A percentile compares a stretch with the other conserved stretches of the same genome.
Evolutionary conservation across 805 yeast species (phyloP).

Genomic region (Candida nitratophila): DNA sequence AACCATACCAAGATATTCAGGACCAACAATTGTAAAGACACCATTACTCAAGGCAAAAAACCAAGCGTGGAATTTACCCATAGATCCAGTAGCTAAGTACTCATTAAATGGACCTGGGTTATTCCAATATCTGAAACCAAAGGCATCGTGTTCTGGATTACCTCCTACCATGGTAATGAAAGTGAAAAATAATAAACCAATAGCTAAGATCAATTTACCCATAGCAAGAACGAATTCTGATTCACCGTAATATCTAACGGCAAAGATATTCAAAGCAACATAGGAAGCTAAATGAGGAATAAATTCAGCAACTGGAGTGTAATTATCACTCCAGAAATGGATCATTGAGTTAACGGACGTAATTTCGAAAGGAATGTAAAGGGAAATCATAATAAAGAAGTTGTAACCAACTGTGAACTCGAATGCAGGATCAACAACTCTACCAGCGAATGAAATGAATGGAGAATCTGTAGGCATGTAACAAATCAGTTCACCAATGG

Average conservation of each 20-base stretch:
- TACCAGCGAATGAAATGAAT: constrained; percentile 56
- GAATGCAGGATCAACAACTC: constrained; percentile 60
- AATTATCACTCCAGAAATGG: constrained; percentile 69
- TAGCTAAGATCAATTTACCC: constrained; percentile 59
- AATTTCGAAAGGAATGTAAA: constrained; percentile 68
- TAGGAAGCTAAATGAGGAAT: constrained; percentile 54
- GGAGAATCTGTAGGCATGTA: constrained; percentile 66
- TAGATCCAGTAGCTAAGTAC: constrained; percentile 39
- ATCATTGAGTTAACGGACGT: constrained; percentile 67
- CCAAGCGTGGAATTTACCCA: constrained; percentile 59
- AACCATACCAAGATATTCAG: constrained; percentile 35
- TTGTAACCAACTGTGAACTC: constrained; percentile 71
- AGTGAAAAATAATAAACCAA: constrained; percentile 62
- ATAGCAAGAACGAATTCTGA: constrained; percentile 68
- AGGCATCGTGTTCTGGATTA: constrained; percentile 57
- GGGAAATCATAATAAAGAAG: constrained; percentile 63
- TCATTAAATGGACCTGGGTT: constrained; percentile 39
- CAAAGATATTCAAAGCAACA: constrained; percentile 53
- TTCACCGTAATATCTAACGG: constrained; percentile 67
- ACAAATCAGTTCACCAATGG: constrained; percentile 72
- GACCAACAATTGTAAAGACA: constrained; percentile 32
- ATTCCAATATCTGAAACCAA: constrained; percentile 50
- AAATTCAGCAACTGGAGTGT: constrained; percentile 57
- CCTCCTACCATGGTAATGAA: constrained; percentile 76
- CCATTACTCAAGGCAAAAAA: constrained; percentile 29